These are phyloP conservation scores for Hyparrhenia diplandra DNA, from an alignment of 176 grass and related monocot species.

Conservation along the genomic window DNA sequence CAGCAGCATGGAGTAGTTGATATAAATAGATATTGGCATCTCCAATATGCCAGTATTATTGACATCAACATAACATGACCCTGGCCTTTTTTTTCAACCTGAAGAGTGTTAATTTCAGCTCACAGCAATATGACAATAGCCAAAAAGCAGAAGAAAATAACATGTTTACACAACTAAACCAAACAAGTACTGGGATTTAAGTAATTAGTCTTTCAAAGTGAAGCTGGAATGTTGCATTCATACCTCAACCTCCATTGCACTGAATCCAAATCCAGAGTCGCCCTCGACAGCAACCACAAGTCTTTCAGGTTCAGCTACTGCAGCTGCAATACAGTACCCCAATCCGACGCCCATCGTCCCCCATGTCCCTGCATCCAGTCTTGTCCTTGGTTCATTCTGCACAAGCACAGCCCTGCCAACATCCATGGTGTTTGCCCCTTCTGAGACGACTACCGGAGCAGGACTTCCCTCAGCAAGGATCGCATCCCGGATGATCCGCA, in stretches of 20 bases:
- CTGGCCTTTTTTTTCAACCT: background rate
- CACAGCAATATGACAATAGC: background rate
- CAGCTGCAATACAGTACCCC: slow-evolving; percentile 88
- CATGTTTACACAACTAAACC: background rate
- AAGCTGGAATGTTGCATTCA: background rate
- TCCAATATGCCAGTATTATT: background rate
- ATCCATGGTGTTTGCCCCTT: slow-evolving; percentile 97
- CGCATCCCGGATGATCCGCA: slow-evolving; percentile 82
- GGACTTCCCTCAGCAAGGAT: slow-evolving; percentile 71
- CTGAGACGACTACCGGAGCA: slow-evolving; percentile 69
- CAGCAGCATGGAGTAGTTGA: background rate
- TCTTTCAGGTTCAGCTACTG: slow-evolving; percentile 60
- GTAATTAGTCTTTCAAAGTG: background rate
- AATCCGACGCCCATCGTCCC: slow-evolving; percentile 94
- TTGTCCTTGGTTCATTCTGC: slow-evolving; percentile 89
- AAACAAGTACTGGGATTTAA: background rate
- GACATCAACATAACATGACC: background rate
- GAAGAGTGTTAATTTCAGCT: background rate
- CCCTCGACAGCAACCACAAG: slow-evolving; percentile 95
- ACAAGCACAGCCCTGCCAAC: slow-evolving; percentile 86
- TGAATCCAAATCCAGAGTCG: slow-evolving; percentile 95
- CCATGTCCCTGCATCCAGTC: slow-evolving; percentile 96
- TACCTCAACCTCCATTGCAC: slow-evolving; percentile 99
- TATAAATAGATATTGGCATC: background rate
- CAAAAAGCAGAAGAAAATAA: background rate